Evolutionary conservation across 2,329 filamentous ascomycete genomes (phyloP).

Genomic region (Fusarium subtropicale): DNA sequence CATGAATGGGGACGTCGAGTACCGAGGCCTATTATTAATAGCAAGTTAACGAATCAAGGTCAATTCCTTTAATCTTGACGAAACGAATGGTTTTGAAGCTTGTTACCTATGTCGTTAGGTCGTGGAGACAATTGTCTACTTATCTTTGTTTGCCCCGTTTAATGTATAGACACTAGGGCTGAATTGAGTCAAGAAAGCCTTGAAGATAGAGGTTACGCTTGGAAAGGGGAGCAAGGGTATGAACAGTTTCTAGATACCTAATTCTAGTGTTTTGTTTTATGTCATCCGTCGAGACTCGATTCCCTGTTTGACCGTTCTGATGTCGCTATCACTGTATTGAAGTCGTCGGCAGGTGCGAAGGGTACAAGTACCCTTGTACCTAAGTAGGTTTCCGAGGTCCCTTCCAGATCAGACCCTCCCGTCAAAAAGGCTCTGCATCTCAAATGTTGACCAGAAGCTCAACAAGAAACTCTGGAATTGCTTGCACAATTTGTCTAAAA

Average conservation of each 20-base stretch:
- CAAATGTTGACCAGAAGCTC: background rate
- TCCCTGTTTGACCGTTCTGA: background rate
- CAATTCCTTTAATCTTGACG: background rate
- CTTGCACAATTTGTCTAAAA: background rate
- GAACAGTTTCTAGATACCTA: too few species aligned
- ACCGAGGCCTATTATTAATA: background rate
- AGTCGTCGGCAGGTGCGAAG: background rate
- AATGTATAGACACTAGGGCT: background rate
- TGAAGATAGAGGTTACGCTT: background rate
- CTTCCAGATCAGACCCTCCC: background rate
- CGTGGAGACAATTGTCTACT: background rate
- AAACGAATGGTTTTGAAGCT: too few species aligned
- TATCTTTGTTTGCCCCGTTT: background rate
- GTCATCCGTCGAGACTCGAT: background rate
- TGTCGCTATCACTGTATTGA: background rate
- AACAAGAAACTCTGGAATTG: too few species aligned
- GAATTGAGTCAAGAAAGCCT: background rate
- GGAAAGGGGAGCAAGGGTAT: background rate
- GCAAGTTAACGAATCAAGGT: conserved; percentile 9
- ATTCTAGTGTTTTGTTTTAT: background rate
- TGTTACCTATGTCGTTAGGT: too few species aligned
- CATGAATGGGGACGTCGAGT: background rate
- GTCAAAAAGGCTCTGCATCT: background rate
- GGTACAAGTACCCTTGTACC: background rate
- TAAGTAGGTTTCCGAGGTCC: background rate